These are phyloP conservation scores for Spergularia marina DNA, from an alignment of 148 eudicot genomes.

Conservation along the genomic window DNA sequence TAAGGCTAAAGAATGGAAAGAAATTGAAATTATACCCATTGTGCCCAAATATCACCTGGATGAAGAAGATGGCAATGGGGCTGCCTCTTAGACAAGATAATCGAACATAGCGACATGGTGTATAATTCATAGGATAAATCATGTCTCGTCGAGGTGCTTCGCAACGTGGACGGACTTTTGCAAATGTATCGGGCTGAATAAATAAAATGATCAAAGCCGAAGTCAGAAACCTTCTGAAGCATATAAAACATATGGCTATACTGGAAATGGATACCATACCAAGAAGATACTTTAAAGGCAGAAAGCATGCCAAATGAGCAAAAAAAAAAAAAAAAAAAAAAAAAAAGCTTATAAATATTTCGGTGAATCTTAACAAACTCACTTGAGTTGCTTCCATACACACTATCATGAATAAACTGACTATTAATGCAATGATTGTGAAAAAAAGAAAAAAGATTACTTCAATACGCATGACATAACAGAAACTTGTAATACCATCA, in stretches of 20 bases:
- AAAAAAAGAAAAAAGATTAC: background rate
- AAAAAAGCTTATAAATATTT: background rate
- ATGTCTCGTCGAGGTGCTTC: conserved; percentile 91
- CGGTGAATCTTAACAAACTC: background rate
- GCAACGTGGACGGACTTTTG: conserved; percentile 71
- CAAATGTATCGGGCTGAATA: conserved; percentile 74
- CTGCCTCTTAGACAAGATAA: conserved; percentile 84
- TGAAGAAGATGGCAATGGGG: conserved; percentile 79
- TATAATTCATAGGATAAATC: conserved; percentile 69
- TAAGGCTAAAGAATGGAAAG: background rate
- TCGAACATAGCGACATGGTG: conserved; percentile 77
- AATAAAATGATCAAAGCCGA: conserved; percentile 7
- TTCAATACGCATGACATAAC: background rate
- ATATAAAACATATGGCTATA: background rate
- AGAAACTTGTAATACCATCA: background rate
- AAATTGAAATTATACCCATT: background rate
- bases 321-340: background rate
- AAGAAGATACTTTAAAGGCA: background rate
- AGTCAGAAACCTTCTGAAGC: background rate
- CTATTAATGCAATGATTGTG: background rate
- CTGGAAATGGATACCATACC: background rate
- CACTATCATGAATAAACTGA: background rate
- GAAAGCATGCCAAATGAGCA: background rate
- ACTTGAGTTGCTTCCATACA: background rate
- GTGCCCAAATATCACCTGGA: conserved; percentile 49